Base-by-base conservation (phyloP, 495 filamentous ascomycete genomes). In the Lichenothelia convexa region DNA sequence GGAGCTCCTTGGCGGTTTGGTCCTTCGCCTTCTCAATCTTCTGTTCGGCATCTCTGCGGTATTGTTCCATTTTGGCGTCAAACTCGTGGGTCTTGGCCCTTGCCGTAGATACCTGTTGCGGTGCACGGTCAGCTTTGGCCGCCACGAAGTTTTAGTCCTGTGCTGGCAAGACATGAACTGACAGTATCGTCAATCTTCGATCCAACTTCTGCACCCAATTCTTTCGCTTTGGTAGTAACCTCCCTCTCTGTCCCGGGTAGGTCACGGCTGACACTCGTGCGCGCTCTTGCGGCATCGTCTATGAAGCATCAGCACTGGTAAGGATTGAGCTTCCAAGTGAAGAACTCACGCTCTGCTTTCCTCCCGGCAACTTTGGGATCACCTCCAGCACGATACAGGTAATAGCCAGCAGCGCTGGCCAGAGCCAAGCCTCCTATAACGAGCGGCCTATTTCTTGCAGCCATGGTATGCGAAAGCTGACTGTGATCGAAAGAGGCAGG, bases 331-430 rank as follows among this genome's bases (percentile, higher is more conserved):
- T n/a, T n/a, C n/a, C n/a, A n/a, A n/a, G n/a, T 27, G 21, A 19
- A 26, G 15, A 18, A 59, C 65, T 34, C 57, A 93, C 89, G 65
- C 62, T 92, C 82, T 44, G 79, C 64, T 41, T 85, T 58, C 62
- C 86, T 80, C 65, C 78, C 68, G 8, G 87, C 87, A 19, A 68
- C 69, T 40, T 78, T 74, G n/a, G 80, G 70, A 51, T 77, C 65
- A 23, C 89, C 89, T 34, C 86, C 85, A 1, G 87, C 80, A 17
- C 60, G 65, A 60, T 93, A 95, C 36, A 95, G 65, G 64, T 95
- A 97, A 68, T 94, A 94, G 12, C 77, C 87, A 30, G 70, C 64
- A 26, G 70, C 71, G 38, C 71, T 77, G 13, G 67, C 78, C 30
- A 67, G 76, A 11, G 63, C 67, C 33, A 73, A 48, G 42, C 73